Evolutionary conservation across 2,329 filamentous ascomycete species (phyloP).

Genomic region (Berkeleyomyces basicola): DNA sequence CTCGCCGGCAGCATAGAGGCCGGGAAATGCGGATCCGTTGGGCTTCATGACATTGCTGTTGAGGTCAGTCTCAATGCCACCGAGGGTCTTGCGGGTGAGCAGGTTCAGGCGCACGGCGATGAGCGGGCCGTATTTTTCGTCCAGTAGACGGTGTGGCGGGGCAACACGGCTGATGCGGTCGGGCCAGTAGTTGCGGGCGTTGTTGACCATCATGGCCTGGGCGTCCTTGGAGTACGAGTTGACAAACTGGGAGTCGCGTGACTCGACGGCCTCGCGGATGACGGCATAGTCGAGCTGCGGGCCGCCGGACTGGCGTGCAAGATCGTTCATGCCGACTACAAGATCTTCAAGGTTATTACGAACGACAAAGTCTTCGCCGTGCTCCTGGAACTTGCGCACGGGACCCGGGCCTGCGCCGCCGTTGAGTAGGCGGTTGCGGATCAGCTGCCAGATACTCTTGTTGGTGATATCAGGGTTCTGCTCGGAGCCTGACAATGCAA

Average conservation of each 20-base stretch:
- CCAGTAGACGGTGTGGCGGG: conserved; percentile 35
- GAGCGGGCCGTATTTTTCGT: conserved; percentile 38
- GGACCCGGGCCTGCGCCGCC: conserved; percentile 32
- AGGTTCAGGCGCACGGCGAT: conserved; percentile 45
- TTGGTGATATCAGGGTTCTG: conserved; percentile 44
- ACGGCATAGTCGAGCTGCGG: conserved; percentile 29
- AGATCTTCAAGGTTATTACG: conserved; percentile 38
- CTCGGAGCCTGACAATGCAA: conserved; percentile 44
- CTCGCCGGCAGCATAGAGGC: conserved; percentile 43
- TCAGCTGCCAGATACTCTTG: conserved; percentile 38
- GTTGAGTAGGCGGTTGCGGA: conserved; percentile 33
- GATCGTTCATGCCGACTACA: conserved; percentile 41
- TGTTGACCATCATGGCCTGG: conserved; percentile 44
- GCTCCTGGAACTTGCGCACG: conserved; percentile 41
- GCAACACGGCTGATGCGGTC: conserved; percentile 36
- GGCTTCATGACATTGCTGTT: conserved; percentile 36
- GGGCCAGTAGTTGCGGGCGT: conserved; percentile 38
- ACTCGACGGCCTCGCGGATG: conserved; percentile 31
- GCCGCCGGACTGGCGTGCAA: conserved; percentile 30
- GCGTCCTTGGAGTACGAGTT: conserved; percentile 43
- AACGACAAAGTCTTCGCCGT: conserved; percentile 43
- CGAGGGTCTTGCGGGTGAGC: conserved; percentile 43
- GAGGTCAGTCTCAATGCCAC: conserved; percentile 43
- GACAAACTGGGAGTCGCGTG: conserved; percentile 37
- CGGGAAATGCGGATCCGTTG: conserved; percentile 31